A percentile compares a stretch with the other conserved stretches of the same genome.
Evolutionary conservation across 352 stramenopile genomes (phyloP).

Genomic region (Phytophthora parvispora): DNA sequence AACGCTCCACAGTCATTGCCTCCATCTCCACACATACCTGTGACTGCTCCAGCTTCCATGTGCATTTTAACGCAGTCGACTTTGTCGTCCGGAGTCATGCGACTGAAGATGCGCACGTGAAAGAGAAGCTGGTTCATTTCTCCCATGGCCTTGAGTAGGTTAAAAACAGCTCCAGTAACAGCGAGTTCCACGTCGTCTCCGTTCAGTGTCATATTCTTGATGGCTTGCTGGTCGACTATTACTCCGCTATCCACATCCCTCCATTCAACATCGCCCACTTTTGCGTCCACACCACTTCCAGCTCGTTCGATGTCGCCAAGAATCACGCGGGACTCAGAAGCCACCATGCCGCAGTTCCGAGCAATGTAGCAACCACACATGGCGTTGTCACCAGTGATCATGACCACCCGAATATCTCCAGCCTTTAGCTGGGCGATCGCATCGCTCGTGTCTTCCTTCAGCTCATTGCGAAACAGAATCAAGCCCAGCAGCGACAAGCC

Average conservation of each 20-base stretch:
- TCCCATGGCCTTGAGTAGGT: conserved; percentile 32
- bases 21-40: conserved; percentile 66
- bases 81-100: conserved; percentile 60
- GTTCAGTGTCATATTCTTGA: conserved; percentile 9
- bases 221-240: conserved; percentile 28
- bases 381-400: conserved; percentile 85
- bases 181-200: conserved; percentile 47
- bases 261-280: conserved; percentile 22
- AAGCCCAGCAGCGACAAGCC: conserved; percentile 77
- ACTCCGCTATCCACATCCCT: conserved; percentile 39
- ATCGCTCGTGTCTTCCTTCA: conserved; percentile 69
- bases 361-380: conserved; percentile 57
- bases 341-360: conserved; percentile 44
- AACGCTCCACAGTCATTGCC: conserved; percentile 88
- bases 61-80: conserved; percentile 47
- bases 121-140: conserved; percentile 49
- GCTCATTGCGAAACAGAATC: conserved; percentile 86
- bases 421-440: conserved; percentile 68
- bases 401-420: conserved; percentile 65
- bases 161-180: conserved; percentile 48
- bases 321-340: conserved; percentile 31
- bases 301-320: conserved; percentile 31
- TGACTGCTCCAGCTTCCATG: conserved; percentile 53
- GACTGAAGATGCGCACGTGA: conserved; percentile 61
- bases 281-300: conserved; percentile 12